phyloP scores from a whole-genome alignment of 2,329 filamentous ascomycete species.

The Beauveria sp. region DNA sequence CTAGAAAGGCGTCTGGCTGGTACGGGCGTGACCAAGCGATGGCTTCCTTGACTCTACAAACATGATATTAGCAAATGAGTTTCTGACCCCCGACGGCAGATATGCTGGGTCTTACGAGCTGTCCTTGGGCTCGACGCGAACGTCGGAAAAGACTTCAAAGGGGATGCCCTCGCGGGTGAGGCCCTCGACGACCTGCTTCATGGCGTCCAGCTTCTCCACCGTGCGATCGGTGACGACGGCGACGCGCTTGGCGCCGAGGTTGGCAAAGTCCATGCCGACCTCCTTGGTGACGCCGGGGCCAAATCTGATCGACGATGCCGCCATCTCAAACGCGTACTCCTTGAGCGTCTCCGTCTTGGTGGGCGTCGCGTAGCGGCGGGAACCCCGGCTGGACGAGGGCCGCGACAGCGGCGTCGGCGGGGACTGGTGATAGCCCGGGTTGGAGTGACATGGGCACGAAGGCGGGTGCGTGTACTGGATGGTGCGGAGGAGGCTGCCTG shows the following conservation, averaged over 20 bases:
- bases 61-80: not conserved
- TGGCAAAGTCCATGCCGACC: conserved; percentile 95
- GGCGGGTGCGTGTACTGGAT: conserved; percentile 86
- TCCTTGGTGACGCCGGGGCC: conserved; percentile 90
- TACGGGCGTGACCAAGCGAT: conserved; percentile 80
- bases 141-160: conserved; percentile 74
- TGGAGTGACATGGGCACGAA: conserved; percentile 86
- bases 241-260: conserved; percentile 79
- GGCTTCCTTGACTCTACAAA: conserved; percentile 68
- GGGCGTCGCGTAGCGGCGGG: conserved; percentile 63
- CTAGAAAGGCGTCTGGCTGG: conserved; percentile 79
- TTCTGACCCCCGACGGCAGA: too few relatives aligned
- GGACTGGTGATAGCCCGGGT: conserved; percentile 69
- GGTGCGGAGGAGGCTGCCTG: conserved; percentile 71
- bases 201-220: conserved; percentile 74
- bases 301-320: conserved; percentile 87
- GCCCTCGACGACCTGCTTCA: conserved; percentile 81
- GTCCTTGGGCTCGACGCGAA: conserved; percentile 88
- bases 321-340: conserved; percentile 99
- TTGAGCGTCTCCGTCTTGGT: conserved; percentile 56
- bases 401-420: conserved; percentile 49
- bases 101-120: conserved; percentile 56
- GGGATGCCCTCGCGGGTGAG: conserved; percentile 70
- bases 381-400: conserved; percentile 24
- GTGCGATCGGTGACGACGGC: conserved; percentile 86